Evolutionary conservation across 768 basidiomycete genomes (phyloP).

Genomic region (Inosperma sp.): DNA sequence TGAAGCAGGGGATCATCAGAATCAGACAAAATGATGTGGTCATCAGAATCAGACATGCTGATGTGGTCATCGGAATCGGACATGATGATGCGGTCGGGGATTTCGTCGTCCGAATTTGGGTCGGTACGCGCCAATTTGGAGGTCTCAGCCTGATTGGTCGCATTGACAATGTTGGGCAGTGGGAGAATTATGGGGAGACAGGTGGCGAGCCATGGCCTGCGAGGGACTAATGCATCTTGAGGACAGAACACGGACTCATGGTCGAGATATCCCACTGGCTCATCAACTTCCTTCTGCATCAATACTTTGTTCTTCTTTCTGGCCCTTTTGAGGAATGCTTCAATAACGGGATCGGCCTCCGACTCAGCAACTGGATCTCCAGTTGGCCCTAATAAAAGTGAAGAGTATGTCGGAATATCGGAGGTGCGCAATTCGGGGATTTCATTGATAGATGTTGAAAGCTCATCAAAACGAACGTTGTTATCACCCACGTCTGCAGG

Average conservation of each 20-base stretch:
- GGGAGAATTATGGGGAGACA: neutral
- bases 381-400: neutral
- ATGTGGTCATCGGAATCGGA: neutral
- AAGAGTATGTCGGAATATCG: neutral
- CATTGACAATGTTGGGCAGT: neutral
- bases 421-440: neutral
- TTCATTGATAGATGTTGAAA: neutral
- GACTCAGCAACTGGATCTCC: neutral
- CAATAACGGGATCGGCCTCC: neutral
- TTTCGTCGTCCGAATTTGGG: neutral
- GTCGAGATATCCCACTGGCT: neutral
- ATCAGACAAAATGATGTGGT: too few relatives aligned
- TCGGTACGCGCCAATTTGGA: neutral
- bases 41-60: too few relatives aligned
- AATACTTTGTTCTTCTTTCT: neutral
- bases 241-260: neutral
- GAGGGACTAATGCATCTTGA: neutral
- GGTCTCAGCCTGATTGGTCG: too few relatives aligned
- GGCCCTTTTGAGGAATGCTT: neutral
- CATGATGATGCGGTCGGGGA: too few relatives aligned
- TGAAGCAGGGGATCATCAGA: too few relatives aligned
- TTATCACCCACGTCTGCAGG: neutral
- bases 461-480: neutral
- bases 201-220: neutral
- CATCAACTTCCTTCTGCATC: constrained; percentile 1